Conservation (phyloP, 805 yeast species). For the Kockiozyma suomiensis region DNA sequence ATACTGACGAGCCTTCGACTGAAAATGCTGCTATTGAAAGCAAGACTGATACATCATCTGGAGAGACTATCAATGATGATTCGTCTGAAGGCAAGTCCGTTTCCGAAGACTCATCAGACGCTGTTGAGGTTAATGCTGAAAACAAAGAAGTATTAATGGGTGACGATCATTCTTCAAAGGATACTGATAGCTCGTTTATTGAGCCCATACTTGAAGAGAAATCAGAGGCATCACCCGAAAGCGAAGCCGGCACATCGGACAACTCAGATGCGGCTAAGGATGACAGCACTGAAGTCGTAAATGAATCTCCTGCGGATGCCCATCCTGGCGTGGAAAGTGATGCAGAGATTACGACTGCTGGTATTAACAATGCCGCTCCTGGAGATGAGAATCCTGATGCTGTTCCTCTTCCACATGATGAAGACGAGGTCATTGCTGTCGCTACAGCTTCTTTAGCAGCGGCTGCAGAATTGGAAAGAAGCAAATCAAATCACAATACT, state of each 20-base stretch:
- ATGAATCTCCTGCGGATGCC: background rate
- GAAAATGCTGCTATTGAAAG: background rate
- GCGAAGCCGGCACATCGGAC: background rate
- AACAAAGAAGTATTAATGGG: background rate
- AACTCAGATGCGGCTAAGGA: background rate
- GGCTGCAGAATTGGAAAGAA: background rate
- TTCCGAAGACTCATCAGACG: background rate
- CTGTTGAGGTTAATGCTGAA: background rate
- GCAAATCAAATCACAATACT: background rate
- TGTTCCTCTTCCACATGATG: conserved; percentile 8
- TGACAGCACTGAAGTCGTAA: background rate
- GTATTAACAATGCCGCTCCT: conserved; percentile 6
- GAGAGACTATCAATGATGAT: background rate
- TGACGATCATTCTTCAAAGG: background rate
- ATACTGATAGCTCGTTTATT: background rate
- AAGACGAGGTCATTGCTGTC: conserved; percentile 7
- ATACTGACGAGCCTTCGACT: conserved; percentile 1
- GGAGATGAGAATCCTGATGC: conserved; percentile 13
- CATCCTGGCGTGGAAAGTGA: conserved; percentile 10
- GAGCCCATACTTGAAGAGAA: too few relatives aligned
- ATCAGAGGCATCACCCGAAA: background rate
- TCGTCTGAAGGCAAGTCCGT: background rate
- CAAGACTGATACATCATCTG: background rate
- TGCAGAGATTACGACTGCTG: conserved; percentile 3
- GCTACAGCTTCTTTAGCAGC: conserved; percentile 3